phyloP scores from a whole-genome alignment of 345 rosid genomes.

The Salix koriyanagi region DNA sequence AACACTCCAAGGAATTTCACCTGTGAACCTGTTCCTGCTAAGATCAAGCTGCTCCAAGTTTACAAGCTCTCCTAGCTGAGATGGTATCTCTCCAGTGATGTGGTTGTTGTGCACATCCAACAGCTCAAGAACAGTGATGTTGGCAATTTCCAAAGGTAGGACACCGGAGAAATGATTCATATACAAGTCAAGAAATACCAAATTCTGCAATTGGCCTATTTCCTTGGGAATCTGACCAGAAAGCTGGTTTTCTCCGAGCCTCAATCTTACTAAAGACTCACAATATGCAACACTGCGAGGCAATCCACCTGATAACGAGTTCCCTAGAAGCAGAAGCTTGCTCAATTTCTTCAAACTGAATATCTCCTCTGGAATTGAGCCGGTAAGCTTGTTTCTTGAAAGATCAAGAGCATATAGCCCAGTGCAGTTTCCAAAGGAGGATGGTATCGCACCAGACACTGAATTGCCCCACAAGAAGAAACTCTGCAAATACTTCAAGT shows the following conservation, averaged over 20 bases:
- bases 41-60: constrained; percentile 96
- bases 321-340: constrained; percentile 93
- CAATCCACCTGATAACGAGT: constrained; percentile 68
- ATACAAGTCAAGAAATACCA: constrained; percentile 87
- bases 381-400: constrained; percentile 83
- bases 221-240: constrained; percentile 80
- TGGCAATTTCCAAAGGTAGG: constrained; percentile 69
- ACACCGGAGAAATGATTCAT: constrained; percentile 81
- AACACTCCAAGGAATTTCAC: constrained; percentile 68
- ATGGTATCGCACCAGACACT: constrained; percentile 74
- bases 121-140: constrained; percentile 76
- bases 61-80: constrained; percentile 79
- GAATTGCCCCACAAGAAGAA: constrained; percentile 93
- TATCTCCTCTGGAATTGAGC: constrained; percentile 77
- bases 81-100: constrained; percentile 71
- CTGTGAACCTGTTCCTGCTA: constrained; percentile 79
- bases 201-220: constrained; percentile 80
- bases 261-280: constrained; percentile 74
- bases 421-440: constrained; percentile 81
- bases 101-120: constrained; percentile 85
- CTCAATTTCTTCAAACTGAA: constrained; percentile 77
- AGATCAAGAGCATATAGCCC: constrained; percentile 76
- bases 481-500: constrained; percentile 66
- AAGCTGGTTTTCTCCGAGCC: constrained; percentile 91
- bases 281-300: constrained; percentile 62